Conservation (phyloP, 441 rosid species). For the Brassica balearica region DNA sequence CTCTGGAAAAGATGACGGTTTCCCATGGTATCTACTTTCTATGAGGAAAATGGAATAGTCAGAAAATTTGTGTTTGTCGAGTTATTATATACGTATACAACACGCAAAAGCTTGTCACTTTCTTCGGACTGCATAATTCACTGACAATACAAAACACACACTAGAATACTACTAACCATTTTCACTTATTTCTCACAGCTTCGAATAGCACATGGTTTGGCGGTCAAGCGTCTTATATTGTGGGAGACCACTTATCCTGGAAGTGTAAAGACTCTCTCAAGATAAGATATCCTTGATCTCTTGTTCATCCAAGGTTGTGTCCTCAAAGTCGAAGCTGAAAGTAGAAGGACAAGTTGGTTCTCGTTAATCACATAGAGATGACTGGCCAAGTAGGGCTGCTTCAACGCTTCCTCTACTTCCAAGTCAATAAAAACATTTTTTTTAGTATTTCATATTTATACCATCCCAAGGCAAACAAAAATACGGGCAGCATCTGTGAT, state of each 20-base stretch:
- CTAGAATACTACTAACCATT: slow-evolving; percentile 13
- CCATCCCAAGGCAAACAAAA: too few species aligned
- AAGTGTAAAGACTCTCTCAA: slow-evolving; percentile 44
- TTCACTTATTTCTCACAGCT: not conserved
- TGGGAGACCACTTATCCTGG: not conserved
- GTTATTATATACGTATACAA: not conserved
- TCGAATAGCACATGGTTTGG: not conserved
- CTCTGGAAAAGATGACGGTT: not conserved
- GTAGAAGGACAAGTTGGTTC: slow-evolving; percentile 65
- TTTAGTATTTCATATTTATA: slow-evolving; percentile 3
- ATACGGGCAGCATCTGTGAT: too few species aligned
- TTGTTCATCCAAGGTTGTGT: slow-evolving; percentile 59
- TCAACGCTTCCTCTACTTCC: slow-evolving; percentile 66
- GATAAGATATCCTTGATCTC: slow-evolving; percentile 47
- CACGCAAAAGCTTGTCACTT: slow-evolving; percentile 15
- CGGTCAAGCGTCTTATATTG: slow-evolving; percentile 12
- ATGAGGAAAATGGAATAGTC: not conserved
- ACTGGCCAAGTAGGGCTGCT: slow-evolving; percentile 62
- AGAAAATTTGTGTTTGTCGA: not conserved
- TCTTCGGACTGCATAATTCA: slow-evolving; percentile 16
- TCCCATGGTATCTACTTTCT: not conserved
- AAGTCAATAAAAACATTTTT: slow-evolving; percentile 2
- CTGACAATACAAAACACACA: slow-evolving; percentile 9
- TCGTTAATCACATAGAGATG: slow-evolving; percentile 63
- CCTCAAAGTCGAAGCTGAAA: slow-evolving; percentile 64